Evolutionary conservation across 2,329 filamentous ascomycete genomes (phyloP).

Genomic region (Colletotrichum tofieldiae): DNA sequence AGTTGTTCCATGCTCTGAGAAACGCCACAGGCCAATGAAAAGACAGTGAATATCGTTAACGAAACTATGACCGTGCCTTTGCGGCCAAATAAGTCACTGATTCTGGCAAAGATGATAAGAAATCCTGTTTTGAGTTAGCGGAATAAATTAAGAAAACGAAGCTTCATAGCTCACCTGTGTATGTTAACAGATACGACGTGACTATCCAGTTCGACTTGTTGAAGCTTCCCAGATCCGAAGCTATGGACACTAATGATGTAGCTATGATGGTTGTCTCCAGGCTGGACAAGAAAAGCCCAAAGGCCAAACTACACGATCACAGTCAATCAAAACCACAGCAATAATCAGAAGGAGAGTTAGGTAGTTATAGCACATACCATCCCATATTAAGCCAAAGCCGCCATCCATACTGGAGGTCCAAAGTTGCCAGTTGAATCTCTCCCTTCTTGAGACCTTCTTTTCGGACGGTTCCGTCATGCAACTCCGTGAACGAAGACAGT

Average conservation of each 20-base stretch:
- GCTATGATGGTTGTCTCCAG: constrained; percentile 17
- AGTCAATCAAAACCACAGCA: background rate
- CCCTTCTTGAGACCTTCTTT: background rate
- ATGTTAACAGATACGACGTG: constrained; percentile 9
- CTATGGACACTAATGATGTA: constrained; percentile 6
- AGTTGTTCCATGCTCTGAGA: constrained; percentile 52
- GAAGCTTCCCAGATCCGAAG: constrained; percentile 5
- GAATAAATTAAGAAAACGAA: no score
- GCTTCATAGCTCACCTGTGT: background rate
- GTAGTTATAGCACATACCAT: background rate
- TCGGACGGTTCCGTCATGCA: background rate
- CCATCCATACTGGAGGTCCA: constrained; percentile 13
- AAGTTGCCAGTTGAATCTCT: constrained; percentile 4
- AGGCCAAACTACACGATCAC: background rate
- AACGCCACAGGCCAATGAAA: constrained; percentile 58
- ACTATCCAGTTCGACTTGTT: constrained; percentile 11
- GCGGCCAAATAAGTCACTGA: constrained; percentile 63
- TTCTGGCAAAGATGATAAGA: constrained; percentile 58
- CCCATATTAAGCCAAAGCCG: constrained; percentile 7
- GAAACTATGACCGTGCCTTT: constrained; percentile 54
- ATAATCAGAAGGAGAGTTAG: no score
- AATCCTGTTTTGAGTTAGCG: constrained; percentile 50
- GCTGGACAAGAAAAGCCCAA: constrained; percentile 10
- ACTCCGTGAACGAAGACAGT: background rate
- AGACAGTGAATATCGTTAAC: constrained; percentile 56